Base-by-base conservation (phyloP, 225 moss, liverwort and hornwort genomes). In the Thuidium tamariscinum region DNA sequence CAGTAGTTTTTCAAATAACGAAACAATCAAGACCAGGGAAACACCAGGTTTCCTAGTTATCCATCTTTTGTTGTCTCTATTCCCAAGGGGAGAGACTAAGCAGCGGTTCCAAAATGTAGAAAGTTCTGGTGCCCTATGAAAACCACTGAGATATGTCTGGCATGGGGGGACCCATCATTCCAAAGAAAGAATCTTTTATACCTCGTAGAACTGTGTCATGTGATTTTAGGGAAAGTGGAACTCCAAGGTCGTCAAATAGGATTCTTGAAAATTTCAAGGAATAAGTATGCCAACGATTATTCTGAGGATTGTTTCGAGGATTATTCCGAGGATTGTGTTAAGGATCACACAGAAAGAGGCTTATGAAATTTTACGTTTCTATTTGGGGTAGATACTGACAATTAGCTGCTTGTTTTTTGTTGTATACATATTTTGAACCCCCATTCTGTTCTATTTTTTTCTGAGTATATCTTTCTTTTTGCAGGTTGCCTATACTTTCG, bases 401-500 rank as follows among this genome's bases (percentile, higher is more conserved):
- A 44, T 67, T 30, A 70, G 59, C 32, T 8, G 8, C 34, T 44
- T 74, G 48, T 41, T 49, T 52, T 27, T 62, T 54, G 23, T 51
- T 44, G 23, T 77, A 32, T n/a, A 22, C 52, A n/a, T n/a, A 12
- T 42, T 78, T 44, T 67, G 66, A 9, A 55, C 13, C 25, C 7
- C 10, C 48, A 32, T 76, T 66, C 34, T 66, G 9, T 87, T 67
- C n/a, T 60, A 59, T 30, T 30, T 3, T 69, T 39, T 78, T 49
- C 62, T 69, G 34, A 71, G 46, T 42, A 19, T 18, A 84, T 51
- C 32, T 51, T 83, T 54, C 44, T 34, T 30, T 76, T 79, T 74
- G 29, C 92, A 99, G 99, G 99, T 96, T 83, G 99, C 99, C 49
- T 99, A 97, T 76, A 97, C 97, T 46, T 99, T 99, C 81, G 97